These are phyloP conservation scores for Fragilaria crotonensis DNA, from an alignment of 108 stramenopile genomes.

Conservation along the genomic window DNA sequence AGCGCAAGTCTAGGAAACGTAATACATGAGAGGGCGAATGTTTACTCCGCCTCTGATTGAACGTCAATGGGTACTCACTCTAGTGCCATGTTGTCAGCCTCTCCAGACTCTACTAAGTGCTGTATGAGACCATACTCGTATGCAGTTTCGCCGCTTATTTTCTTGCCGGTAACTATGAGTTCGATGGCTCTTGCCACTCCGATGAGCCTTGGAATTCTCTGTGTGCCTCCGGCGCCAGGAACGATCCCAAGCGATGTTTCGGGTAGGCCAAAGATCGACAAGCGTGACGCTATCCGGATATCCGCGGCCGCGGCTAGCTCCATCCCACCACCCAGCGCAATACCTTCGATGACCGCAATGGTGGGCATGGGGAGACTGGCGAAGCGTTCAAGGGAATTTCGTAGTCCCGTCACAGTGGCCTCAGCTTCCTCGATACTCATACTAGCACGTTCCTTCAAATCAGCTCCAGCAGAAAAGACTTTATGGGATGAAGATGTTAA, in stretches of 20 bases:
- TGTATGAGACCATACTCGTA: slow-evolving; percentile 51
- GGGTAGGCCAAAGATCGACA: slow-evolving; percentile 59
- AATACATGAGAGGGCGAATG: not conserved
- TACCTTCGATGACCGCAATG: slow-evolving; percentile 73
- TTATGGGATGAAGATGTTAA: slow-evolving; percentile 40
- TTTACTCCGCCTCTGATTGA: too few species aligned
- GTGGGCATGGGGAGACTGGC: slow-evolving; percentile 57
- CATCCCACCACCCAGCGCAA: slow-evolving; percentile 77
- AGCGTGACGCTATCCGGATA: slow-evolving; percentile 48
- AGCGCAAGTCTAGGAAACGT: slow-evolving; percentile 32
- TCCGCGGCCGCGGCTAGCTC: slow-evolving; percentile 76
- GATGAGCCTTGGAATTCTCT: slow-evolving; percentile 63
- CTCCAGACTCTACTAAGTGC: slow-evolving; percentile 28
- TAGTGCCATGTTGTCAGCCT: slow-evolving; percentile 1
- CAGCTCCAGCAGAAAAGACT: slow-evolving; percentile 88
- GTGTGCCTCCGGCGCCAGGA: slow-evolving; percentile 80
- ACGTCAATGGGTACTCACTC: too few species aligned
- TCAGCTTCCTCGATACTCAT: slow-evolving; percentile 52
- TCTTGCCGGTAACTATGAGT: slow-evolving; percentile 57
- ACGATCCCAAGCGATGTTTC: slow-evolving; percentile 82
- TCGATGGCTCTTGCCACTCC: slow-evolving; percentile 61
- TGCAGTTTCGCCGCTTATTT: slow-evolving; percentile 36
- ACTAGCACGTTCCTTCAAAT: slow-evolving; percentile 64
- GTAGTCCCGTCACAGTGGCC: slow-evolving; percentile 45
- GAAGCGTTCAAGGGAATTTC: slow-evolving; percentile 51